Base-by-base conservation (phyloP, 2,329 filamentous ascomycete species). In the Chrysoporthe austroafricana region DNA sequence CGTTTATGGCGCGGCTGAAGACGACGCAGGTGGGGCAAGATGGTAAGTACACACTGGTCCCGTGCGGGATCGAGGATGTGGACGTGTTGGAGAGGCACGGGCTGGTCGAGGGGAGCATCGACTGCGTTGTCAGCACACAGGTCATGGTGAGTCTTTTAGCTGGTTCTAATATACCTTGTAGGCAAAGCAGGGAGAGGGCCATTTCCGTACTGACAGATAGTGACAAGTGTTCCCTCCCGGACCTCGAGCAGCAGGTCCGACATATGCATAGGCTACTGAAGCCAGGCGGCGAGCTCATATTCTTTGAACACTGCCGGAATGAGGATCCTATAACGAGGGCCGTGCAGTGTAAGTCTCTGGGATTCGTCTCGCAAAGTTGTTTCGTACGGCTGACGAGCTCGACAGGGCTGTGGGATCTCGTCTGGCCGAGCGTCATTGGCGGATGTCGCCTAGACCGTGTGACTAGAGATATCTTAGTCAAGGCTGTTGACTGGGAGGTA, bases 281-380 rank as follows among this genome's bases (percentile, higher is more conserved):
- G 69, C 82, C 81, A 0, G 81, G 81, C 1, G 81, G 81, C 14
- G 78, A 76, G 57, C 79, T 83, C 67, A 74, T 84, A 36, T 83
- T 83, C 65, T 83, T 81, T 79, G 82, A 84, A 69, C 82, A 83
- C 66, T 72, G 70, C 60, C 68, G 70, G 63, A 78, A 70, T 68
- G 64, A 65, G 14, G 69, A 77, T 52, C 32, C 26, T 48, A 34
- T 77, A 26, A 81, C 79, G 4, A 67, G 64, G 44, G 56, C 71
- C 36, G 73, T 67, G 21, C 77, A 79, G 73, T 70, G 77, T 78
- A 71, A 58, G 75, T 73, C 8, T 48, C 34, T 16, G 11, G 32
- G 32, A 34, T 42, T 14, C 44, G 44, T 1, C 21, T 11, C 16
- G 7, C 26, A 16, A 26, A 14, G 21, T 6, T 34, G n/a, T 60